Base-by-base conservation (phyloP, 352 stramenopile species). In the Pythium phragmitis region DNA sequence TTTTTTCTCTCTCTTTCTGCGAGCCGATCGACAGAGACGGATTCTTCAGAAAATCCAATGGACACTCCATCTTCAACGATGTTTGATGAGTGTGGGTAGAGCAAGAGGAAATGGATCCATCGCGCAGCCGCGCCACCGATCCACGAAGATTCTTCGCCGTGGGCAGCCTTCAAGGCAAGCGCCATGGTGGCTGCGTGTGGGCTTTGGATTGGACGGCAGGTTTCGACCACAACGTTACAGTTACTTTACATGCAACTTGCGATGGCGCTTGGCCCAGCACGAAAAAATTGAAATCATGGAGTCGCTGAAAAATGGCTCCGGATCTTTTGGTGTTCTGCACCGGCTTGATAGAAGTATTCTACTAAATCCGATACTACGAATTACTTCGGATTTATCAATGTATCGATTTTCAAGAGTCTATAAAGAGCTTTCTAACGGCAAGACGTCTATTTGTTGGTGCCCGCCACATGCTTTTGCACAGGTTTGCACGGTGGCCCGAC, bases 291-390 rank as follows among this genome's bases (percentile, higher is more conserved):
- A 69, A 69, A 64, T 28, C 45, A 28, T 56, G 14, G 28, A 37
- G 47, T 39, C 19, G 14, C 43, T 33, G 9, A 11, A 23, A 54
- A 9, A 12, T 61, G 50, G 60, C 56, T 70, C 63, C 53, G 63
- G 56, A 70, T 70, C 63, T 70, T 65, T 65, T 70, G 51, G 46
- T 48, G 42, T 33, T 45, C n/a, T 67, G 37, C 63, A 60, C 63
- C 63, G 63, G 63, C 63, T 70, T 60, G 56, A 65, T 60, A 19
- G 36, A 4, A n/a, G 47, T 30, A 17, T 49, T 53, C 43, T 60
- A 50, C 30, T 2, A 65, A 56, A 57, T 51, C 14, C 49, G 37
- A 69, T 69, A 54, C 14, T 3, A 9, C 9, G 23, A 5, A 19
- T 9, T 19, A 23, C 56, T 60, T 17, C 11, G 8, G 7, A 45